These are phyloP conservation scores for Cucurbita pepo DNA, from an alignment of 306 rosid species.

Conservation along the genomic window DNA sequence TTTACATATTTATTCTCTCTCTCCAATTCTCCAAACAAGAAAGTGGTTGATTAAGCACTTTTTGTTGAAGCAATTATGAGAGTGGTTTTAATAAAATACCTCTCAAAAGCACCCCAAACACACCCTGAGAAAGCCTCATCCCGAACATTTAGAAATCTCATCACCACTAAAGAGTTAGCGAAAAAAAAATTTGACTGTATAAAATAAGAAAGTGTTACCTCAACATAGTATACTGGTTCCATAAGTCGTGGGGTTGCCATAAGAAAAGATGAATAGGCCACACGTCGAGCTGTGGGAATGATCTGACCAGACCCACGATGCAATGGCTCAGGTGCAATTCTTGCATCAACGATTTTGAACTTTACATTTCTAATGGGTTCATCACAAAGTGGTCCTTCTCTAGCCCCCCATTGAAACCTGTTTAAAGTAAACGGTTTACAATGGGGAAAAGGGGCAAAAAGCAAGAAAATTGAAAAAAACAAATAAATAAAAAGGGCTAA, in stretches of 20 bases:
- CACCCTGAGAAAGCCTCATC: background rate
- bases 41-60: background rate
- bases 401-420: slow-evolving; percentile 99
- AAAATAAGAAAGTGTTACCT: slow-evolving; percentile 31
- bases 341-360: slow-evolving; percentile 98
- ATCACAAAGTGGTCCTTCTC: slow-evolving; percentile 97
- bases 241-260: slow-evolving; percentile 97
- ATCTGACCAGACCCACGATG: slow-evolving; percentile 91
- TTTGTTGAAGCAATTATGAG: background rate
- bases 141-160: background rate
- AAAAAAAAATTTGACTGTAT: background rate
- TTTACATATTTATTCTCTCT: background rate
- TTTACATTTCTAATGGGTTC: slow-evolving; percentile 95
- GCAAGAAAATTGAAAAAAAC: background rate
- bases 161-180: background rate
- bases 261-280: slow-evolving; percentile 88
- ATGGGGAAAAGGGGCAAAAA: background rate
- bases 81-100: background rate
- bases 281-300: slow-evolving; percentile 83
- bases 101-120: background rate
- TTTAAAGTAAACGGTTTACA: background rate
- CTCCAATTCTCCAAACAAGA: background rate
- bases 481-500: background rate
- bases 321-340: slow-evolving; percentile 78
- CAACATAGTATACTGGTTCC: slow-evolving; percentile 93